Evolutionary conservation across 176 grass and related monocot genomes (phyloP), one percentile per base, ranked within the genome.

Genomic region (Secale cereale): DNA sequence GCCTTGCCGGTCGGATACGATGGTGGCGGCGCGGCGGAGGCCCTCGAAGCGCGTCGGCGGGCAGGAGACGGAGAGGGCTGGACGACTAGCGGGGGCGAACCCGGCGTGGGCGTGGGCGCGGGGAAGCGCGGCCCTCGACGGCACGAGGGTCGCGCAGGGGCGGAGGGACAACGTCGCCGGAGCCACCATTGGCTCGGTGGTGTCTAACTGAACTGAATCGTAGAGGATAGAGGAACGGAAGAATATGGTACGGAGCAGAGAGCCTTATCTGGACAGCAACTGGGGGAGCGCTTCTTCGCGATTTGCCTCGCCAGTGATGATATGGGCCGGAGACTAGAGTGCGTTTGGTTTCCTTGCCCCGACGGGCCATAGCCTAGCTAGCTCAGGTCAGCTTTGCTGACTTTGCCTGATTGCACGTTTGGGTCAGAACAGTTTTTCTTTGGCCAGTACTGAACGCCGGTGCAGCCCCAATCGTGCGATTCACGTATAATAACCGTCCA

Each of bases 141-240:
- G 87, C 15, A 80, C 62, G 36, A 83, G 80, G 28, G 63, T 63
- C n/a, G 81, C 72, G 83, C 85, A 76, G 56, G 89, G 93, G 35
- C 93, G 61, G 69, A 98, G 85, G 79, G 89, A 77, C 20, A 95
- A 69, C 28, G 83, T 90, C 29, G 87, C 89, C 3, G 89, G 87
- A 92, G 91, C 87, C 91, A 83, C 80, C 95, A 95, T 93, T 85
- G 85, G 43, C 68, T 63, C 35, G 40, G 31, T 29, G 77, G 60
- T 11, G 46, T 27, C 31, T 67, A 77, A n/a, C 17, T 39, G 46
- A 30, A 68, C 40, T 43, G 72, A 6, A 64, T 61, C 64, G 20
- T 65, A 20, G 79, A 86, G 72, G 83, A 65, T 82, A 65, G 85
- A 35, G 43, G 79, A 74, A 10, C 9, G 10, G 40, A 77, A 76